Conservation (phyloP, 148 eudicot species). For the Chenopodium suecicum region DNA sequence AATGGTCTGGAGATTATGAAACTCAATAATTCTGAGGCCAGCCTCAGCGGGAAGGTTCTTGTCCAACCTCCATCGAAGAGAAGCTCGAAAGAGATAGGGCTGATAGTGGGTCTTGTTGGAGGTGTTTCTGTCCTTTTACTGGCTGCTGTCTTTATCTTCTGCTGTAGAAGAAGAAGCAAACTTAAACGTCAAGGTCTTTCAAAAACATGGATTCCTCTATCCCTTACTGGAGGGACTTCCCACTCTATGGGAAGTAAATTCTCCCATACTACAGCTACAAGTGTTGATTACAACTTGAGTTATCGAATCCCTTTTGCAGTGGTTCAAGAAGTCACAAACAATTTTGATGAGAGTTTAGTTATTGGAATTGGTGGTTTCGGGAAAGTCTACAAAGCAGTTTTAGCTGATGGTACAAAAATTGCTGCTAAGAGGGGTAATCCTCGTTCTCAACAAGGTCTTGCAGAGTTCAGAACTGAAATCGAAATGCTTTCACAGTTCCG, state of each 20-base stretch:
- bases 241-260: constrained; percentile 66
- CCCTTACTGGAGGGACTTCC: constrained; percentile 52
- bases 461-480: constrained; percentile 86
- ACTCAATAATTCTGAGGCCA: constrained; percentile 59
- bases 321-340: constrained; percentile 72
- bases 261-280: constrained; percentile 53
- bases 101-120: constrained; percentile 62
- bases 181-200: constrained; percentile 43
- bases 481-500: constrained; percentile 88
- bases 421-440: constrained; percentile 95
- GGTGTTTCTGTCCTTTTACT: constrained; percentile 40
- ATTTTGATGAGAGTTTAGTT: constrained; percentile 75
- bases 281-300: constrained; percentile 51
- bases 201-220: constrained; percentile 74
- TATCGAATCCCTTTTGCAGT: constrained; percentile 67
- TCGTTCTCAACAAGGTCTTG: constrained; percentile 85
- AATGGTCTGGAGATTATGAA: constrained; percentile 93
- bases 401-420: constrained; percentile 72
- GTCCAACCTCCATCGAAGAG: constrained; percentile 22
- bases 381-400: constrained; percentile 74
- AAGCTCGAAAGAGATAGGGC: constrained; percentile 44
- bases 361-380: constrained; percentile 95
- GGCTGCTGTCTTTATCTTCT: constrained; percentile 37
- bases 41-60: constrained; percentile 43
- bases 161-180: constrained; percentile 38